Conservation (phyloP, 2,329 filamentous ascomycete species). For the Penicillium corylophilum region DNA sequence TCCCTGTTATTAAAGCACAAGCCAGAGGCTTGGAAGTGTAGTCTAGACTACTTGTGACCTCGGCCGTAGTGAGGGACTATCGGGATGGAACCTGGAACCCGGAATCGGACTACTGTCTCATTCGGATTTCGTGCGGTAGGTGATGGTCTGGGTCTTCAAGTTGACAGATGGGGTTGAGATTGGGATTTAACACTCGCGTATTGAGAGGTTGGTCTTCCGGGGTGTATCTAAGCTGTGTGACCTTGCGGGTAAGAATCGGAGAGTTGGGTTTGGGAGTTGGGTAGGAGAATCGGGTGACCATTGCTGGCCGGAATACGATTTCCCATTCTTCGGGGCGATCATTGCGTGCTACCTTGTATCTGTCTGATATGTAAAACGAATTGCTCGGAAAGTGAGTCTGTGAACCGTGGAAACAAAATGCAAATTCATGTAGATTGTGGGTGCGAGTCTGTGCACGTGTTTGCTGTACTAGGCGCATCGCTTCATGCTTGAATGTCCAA, state of each 20-base stretch:
- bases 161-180: too few relatives aligned
- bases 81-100: neutral
- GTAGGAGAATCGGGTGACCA: too few relatives aligned
- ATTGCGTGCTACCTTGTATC: neutral
- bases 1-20: neutral
- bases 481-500: conserved; percentile 16
- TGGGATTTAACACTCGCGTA: too few relatives aligned
- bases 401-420: neutral
- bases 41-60: neutral
- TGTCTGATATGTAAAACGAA: conserved; percentile 4
- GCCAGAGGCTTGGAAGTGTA: neutral
- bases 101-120: neutral
- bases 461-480: neutral
- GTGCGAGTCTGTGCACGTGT: neutral
- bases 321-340: neutral
- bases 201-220: neutral
- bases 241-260: neutral
- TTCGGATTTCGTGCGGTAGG: neutral
- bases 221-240: neutral
- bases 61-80: neutral
- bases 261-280: neutral
- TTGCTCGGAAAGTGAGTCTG: neutral
- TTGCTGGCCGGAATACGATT: neutral
- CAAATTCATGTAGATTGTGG: conserved; percentile 1
- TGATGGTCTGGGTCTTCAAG: neutral